Conservation (phyloP, 495 filamentous ascomycete species). For the Lentithecium fluviatile region DNA sequence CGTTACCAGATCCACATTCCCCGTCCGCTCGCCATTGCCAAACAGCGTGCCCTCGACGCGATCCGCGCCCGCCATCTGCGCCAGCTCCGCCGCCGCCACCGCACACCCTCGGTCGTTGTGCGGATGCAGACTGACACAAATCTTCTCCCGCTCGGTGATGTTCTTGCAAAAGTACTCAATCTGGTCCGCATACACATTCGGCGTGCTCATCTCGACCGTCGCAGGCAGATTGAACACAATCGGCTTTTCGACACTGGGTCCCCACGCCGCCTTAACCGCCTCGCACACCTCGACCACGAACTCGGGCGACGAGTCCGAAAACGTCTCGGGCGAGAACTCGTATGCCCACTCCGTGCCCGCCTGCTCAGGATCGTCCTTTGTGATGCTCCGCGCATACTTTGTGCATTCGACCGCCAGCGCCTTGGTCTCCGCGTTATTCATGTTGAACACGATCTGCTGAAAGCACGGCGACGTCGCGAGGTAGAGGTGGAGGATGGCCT, state of each 20-base stretch:
- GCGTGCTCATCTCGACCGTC: constrained; percentile 93
- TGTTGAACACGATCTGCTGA: constrained; percentile 82
- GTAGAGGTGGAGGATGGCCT: constrained; percentile 96
- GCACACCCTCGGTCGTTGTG: constrained; percentile 95
- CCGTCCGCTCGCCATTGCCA: constrained; percentile 93
- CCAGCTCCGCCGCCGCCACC: constrained; percentile 83
- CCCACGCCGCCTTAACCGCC: constrained; percentile 96
- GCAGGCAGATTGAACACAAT: constrained; percentile 98
- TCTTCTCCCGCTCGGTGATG: constrained; percentile 76
- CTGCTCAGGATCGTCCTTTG: constrained; percentile 85
- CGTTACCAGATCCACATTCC: constrained; percentile 94
- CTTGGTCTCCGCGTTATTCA: constrained; percentile 76
- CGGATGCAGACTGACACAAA: constrained; percentile 80
- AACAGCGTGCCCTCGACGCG: constrained; percentile 94
- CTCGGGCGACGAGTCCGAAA: constrained; percentile 85
- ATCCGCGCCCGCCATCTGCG: constrained; percentile 96
- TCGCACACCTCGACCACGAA: constrained; percentile 85
- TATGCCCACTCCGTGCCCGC: constrained; percentile 84
- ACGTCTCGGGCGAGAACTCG: constrained; percentile 96
- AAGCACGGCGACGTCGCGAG: constrained; percentile 93
- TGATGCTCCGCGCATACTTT: constrained; percentile 81
- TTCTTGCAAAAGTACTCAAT: constrained; percentile 89
- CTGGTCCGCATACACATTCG: constrained; percentile 95
- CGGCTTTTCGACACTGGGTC: constrained; percentile 71
- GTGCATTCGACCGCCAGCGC: constrained; percentile 84